Conservation (phyloP, 164 flowering plant genomes). For the Stephania japonica region DNA sequence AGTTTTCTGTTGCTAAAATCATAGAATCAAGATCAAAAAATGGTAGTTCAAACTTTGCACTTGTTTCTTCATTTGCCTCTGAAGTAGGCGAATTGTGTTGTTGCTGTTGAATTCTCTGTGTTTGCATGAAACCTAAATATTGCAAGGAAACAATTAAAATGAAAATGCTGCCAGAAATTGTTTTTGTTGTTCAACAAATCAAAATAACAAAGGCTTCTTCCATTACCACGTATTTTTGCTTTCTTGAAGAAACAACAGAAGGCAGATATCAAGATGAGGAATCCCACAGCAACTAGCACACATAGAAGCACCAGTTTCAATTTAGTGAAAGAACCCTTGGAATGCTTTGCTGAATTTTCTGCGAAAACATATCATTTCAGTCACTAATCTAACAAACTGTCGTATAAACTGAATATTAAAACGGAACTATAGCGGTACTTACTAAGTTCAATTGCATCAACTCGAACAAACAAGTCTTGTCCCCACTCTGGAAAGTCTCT, state of each 20-base stretch:
- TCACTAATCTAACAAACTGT: too few species aligned
- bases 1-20: conserved; percentile 17
- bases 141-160: too few species aligned
- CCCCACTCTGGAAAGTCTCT: neutral
- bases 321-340: conserved; percentile 1
- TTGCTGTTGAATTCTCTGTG: neutral
- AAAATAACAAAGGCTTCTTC: neutral
- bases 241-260: neutral
- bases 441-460: conserved; percentile 2
- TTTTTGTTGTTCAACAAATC: neutral
- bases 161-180: neutral
- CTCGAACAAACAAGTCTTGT: conserved; percentile 1
- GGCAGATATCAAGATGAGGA: neutral
- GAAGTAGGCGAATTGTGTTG: neutral
- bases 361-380: neutral
- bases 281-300: neutral
- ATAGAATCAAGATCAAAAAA: conserved; percentile 1
- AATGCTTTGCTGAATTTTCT: neutral
- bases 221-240: neutral
- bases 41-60: neutral
- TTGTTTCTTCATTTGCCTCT: neutral
- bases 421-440: neutral
- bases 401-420: neutral
- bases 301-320: neutral
- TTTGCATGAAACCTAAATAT: neutral